Conservation (phyloP, 2,329 filamentous ascomycete genomes). For the Microdochium bolleyi region DNA sequence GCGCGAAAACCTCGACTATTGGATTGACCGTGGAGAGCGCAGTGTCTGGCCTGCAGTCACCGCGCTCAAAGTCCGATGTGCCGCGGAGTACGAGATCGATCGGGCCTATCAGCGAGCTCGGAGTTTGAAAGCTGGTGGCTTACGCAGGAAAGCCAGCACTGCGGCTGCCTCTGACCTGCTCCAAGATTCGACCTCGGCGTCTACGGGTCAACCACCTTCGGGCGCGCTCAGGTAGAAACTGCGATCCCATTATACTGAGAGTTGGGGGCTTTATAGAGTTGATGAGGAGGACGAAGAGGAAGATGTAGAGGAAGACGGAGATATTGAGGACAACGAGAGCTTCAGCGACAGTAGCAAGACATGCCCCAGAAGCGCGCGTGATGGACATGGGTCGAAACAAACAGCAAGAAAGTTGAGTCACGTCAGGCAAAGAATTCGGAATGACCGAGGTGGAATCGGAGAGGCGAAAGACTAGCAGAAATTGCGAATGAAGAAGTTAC, state of each 20-base stretch:
- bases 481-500: too few species aligned
- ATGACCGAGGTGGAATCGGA: too few species aligned
- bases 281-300: not conserved
- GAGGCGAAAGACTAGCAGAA: too few species aligned
- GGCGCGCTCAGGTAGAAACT: not conserved
- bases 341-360: not conserved
- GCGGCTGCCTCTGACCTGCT: slow-evolving; percentile 1
- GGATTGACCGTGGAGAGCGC: slow-evolving; percentile 76
- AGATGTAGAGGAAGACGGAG: not conserved
- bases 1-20: slow-evolving; percentile 67
- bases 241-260: not conserved
- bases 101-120: slow-evolving; percentile 74
- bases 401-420: slow-evolving; percentile 3
- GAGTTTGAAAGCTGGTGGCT: slow-evolving; percentile 45
- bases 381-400: not conserved
- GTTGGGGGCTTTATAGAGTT: not conserved
- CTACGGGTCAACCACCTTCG: not conserved
- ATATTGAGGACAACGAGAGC: not conserved
- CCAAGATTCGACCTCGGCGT: not conserved
- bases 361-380: not conserved
- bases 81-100: slow-evolving; percentile 82
- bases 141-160: slow-evolving; percentile 34
- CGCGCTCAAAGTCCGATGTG: slow-evolving; percentile 73
- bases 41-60: slow-evolving; percentile 88
- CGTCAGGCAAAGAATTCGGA: too few species aligned